Conservation (phyloP, 2,329 filamentous ascomycete species). For the Talaromyces atroroseus region DNA sequence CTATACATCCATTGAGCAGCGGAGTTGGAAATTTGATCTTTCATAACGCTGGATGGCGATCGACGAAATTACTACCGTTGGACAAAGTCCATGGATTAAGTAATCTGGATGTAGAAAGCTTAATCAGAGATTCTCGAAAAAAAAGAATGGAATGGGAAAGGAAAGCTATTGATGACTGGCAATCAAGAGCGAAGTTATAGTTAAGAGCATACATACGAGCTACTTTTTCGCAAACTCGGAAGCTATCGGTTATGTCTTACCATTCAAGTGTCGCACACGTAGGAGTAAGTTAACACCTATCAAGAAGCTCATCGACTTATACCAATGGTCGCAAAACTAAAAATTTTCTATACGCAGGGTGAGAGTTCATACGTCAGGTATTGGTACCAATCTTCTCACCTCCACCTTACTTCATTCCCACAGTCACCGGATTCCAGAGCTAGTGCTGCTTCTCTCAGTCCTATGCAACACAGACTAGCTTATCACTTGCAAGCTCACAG, state of each 20-base stretch:
- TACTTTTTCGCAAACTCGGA: neutral
- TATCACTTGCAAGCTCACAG: neutral
- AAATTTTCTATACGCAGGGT: too few species aligned
- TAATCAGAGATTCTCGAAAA: constrained; percentile 23
- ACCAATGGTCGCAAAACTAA: too few species aligned
- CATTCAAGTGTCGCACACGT: neutral
- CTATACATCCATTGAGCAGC: constrained; percentile 16
- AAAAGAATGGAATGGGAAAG: constrained; percentile 33
- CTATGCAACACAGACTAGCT: neutral
- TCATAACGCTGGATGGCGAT: constrained; percentile 25
- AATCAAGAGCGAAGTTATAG: constrained; percentile 28
- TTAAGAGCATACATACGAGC: neutral
- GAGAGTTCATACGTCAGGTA: neutral
- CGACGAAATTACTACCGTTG: constrained; percentile 27
- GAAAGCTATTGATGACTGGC: constrained; percentile 27
- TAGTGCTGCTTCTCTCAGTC: neutral
- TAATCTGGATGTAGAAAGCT: constrained; percentile 32
- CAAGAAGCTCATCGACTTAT: neutral
- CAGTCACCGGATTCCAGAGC: neutral
- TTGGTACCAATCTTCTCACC: neutral
- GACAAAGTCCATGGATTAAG: constrained; percentile 27
- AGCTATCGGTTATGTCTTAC: neutral
- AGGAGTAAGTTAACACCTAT: neutral
- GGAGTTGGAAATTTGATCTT: constrained; percentile 28
- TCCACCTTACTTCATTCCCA: neutral